Evolutionary conservation across 345 rosid species (phyloP).

Genomic region (Schrenkiella parvula): DNA sequence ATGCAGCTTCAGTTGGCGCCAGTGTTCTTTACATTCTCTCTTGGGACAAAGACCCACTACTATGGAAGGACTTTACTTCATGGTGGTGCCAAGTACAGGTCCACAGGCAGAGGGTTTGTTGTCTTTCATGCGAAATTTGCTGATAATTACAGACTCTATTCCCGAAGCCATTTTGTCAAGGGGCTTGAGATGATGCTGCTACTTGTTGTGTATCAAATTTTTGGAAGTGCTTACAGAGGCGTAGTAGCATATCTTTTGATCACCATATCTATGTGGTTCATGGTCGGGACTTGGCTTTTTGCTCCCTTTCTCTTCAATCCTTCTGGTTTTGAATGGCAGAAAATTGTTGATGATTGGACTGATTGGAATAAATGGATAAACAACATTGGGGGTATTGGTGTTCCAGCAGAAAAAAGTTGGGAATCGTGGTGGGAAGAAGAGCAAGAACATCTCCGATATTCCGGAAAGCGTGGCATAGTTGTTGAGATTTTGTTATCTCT

Average conservation of each 20-base stretch:
- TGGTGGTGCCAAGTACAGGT: constrained; percentile 95
- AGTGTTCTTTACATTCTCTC: constrained; percentile 96
- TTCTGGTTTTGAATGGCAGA: constrained; percentile 99
- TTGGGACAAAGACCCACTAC: constrained; percentile 97
- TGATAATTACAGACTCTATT: constrained; percentile 93
- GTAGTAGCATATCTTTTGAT: constrained; percentile 82
- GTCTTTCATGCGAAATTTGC: constrained; percentile 99
- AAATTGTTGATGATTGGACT: constrained; percentile 99
- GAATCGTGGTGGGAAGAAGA: constrained; percentile 99
- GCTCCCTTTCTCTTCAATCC: constrained; percentile 99
- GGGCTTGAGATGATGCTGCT: constrained; percentile 96
- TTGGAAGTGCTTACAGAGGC: constrained; percentile 82
- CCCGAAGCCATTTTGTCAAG: constrained; percentile 97
- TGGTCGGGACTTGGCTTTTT: constrained; percentile 99
- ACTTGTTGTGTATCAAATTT: constrained; percentile 82
- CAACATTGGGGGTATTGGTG: constrained; percentile 95
- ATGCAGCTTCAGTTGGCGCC: constrained; percentile 98
- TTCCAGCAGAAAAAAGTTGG: constrained; percentile 97
- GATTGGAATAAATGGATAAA: constrained; percentile 99
- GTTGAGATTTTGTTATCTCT: constrained; percentile 85
- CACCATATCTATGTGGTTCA: constrained; percentile 96
- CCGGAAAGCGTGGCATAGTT: constrained; percentile 89
- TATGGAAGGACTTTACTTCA: constrained; percentile 95
- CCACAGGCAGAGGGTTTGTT: constrained; percentile 97
- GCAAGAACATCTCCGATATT: constrained; percentile 84